A percentile compares a stretch with the other conserved stretches of the same genome.
phyloP scores from a whole-genome alignment of 345 rosid genomes.

The Salix suchowensis region DNA sequence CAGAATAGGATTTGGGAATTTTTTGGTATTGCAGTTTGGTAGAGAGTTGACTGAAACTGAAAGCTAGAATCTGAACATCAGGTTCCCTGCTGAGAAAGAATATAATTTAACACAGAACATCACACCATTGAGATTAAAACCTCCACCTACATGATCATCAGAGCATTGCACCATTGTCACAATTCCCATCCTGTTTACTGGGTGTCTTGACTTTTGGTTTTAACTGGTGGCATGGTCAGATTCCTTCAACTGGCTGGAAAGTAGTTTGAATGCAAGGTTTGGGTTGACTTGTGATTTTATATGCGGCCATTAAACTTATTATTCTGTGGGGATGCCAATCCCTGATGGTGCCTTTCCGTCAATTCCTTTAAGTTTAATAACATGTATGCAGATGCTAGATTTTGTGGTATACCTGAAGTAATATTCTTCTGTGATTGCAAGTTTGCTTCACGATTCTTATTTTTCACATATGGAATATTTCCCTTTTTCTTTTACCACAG shows the following conservation, averaged over 20 bases:
- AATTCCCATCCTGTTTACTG: neutral
- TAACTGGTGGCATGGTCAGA: neutral
- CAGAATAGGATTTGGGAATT: neutral
- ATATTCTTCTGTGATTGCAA: neutral
- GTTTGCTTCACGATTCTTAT: neutral
- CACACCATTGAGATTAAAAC: neutral
- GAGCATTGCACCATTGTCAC: no score
- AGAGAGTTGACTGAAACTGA: neutral
- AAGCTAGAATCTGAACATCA: neutral
- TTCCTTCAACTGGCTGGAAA: neutral
- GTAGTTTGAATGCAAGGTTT: neutral
- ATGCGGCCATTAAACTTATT: neutral
- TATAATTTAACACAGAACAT: neutral
- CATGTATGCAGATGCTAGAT: neutral
- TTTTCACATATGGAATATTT: neutral
- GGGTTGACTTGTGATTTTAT: neutral
- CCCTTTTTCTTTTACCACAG: slow-evolving; percentile 36
- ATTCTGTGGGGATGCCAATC: no score
- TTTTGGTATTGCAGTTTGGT: neutral
- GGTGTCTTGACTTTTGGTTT: neutral
- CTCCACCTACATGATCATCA: neutral
- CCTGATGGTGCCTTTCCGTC: no score
- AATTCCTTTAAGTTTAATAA: no score
- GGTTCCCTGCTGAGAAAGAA: neutral
- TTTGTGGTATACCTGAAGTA: neutral